Percentiles rank a stretch among this genome's conserved stretches.
These are phyloP conservation scores for Tylopilus intermedius DNA, from an alignment of 768 basidiomycete species.

Conservation along the genomic window DNA sequence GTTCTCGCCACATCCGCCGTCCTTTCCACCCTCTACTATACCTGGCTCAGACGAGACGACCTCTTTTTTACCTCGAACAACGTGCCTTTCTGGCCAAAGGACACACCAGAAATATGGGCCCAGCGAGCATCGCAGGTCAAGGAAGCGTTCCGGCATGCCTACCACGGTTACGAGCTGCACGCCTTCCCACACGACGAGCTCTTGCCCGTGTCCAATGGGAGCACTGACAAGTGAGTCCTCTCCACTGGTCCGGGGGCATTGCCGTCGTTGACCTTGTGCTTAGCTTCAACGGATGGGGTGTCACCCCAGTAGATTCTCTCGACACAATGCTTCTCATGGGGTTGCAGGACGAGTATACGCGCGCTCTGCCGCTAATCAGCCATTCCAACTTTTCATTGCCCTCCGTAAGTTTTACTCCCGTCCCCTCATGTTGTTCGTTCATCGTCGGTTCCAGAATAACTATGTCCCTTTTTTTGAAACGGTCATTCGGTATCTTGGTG, in stretches of 20 bases:
- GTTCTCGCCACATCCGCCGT: conserved; percentile 5
- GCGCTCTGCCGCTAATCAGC: conserved; percentile 51
- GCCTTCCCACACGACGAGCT: conserved; percentile 65
- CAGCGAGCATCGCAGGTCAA: conserved; percentile 53
- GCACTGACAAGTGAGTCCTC: conserved; percentile 46
- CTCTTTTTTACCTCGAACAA: neutral
- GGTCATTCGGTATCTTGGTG: conserved; percentile 84
- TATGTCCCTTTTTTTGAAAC: conserved; percentile 73
- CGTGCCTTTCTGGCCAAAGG: conserved; percentile 1
- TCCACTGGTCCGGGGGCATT: no score
- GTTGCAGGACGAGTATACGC: conserved; percentile 61
- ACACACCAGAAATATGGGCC: conserved; percentile 39
- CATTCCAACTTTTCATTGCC: conserved; percentile 45
- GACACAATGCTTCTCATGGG: conserved; percentile 85
- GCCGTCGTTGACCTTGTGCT: neutral
- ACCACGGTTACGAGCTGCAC: conserved; percentile 57
- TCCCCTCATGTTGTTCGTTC: neutral
- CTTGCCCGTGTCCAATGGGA: conserved; percentile 42
- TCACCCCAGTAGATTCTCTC: conserved; percentile 73
- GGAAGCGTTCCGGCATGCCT: conserved; percentile 61
- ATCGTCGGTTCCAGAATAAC: conserved; percentile 17
- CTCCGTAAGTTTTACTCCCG: conserved; percentile 28
- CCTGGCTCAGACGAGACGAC: conserved; percentile 2
- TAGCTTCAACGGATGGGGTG: conserved; percentile 79
- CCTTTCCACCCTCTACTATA: conserved; percentile 17